Percentiles rank a stretch among this genome's conserved stretches.
Evolutionary conservation across 768 basidiomycete species (phyloP).

Genomic region (Tylopilus sp.): DNA sequence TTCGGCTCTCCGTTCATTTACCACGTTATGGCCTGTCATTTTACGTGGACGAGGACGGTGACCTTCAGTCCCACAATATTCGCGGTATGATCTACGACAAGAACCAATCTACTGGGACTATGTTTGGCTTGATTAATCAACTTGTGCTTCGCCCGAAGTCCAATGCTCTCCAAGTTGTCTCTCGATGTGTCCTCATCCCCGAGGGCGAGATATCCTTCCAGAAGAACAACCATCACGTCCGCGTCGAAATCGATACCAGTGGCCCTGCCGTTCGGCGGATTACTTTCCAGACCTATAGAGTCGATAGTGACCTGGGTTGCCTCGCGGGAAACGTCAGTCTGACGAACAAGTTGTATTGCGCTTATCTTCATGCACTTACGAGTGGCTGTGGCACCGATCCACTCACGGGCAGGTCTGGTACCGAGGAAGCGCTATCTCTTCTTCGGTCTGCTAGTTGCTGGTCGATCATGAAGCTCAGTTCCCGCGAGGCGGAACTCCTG

Average conservation of each 20-base stretch:
- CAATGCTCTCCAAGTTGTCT: constrained; percentile 2
- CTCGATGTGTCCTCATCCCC: constrained; percentile 38
- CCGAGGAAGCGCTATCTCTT: constrained; percentile 40
- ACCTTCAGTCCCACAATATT: background rate
- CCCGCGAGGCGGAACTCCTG: constrained; percentile 32
- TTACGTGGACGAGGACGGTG: background rate
- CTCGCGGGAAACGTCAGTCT: constrained; percentile 27
- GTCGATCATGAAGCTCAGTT: constrained; percentile 38
- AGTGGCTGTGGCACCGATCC: constrained; percentile 42
- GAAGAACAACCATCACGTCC: constrained; percentile 15
- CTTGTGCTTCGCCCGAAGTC: background rate
- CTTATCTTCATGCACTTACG: constrained; percentile 46
- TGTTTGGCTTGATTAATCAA: background rate
- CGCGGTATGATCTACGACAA: background rate
- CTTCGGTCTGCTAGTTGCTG: constrained; percentile 36
- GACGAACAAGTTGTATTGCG: constrained; percentile 33
- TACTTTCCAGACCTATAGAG: constrained; percentile 28
- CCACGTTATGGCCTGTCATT: background rate
- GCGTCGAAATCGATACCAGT: constrained; percentile 8
- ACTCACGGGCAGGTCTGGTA: constrained; percentile 42
- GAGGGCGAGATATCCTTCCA: constrained; percentile 26
- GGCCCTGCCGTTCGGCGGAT: background rate
- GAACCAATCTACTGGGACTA: background rate
- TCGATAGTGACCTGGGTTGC: constrained; percentile 32
- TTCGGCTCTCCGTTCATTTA: background rate